Evolutionary conservation across 345 rosid species (phyloP).

Genomic region (Eucalyptus pauciflora): DNA sequence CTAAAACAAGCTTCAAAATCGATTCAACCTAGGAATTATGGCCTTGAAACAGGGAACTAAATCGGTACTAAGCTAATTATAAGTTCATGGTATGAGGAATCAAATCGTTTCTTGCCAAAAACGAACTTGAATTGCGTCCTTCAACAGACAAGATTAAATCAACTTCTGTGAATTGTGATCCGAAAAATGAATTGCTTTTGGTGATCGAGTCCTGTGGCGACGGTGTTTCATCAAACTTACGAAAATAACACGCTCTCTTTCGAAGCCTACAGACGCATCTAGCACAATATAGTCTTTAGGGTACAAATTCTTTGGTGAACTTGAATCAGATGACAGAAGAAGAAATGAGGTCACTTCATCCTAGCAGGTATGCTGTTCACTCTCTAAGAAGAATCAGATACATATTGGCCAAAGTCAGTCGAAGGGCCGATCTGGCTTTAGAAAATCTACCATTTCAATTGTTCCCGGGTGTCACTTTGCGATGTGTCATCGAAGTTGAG

Average conservation of each 20-base stretch:
- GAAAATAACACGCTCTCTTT: background rate
- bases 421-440: background rate
- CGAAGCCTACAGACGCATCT: background rate
- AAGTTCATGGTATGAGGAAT: too few relatives aligned
- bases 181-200: slow-evolving; percentile 5
- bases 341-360: background rate
- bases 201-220: slow-evolving; percentile 10
- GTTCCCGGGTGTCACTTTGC: too few relatives aligned
- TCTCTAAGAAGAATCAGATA: background rate
- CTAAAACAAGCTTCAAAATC: background rate
- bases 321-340: slow-evolving; percentile 4
- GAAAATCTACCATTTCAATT: background rate
- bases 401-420: background rate
- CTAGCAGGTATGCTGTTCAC: background rate
- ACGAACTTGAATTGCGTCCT: background rate
- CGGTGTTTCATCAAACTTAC: background rate
- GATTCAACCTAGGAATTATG: background rate
- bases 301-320: slow-evolving; percentile 15
- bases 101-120: too few relatives aligned
- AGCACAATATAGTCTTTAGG: slow-evolving; percentile 15
- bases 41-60: background rate
- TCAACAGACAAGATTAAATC: background rate
- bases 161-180: background rate
- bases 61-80: background rate
- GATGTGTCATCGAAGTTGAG: too few relatives aligned